Evolutionary conservation across 2,329 filamentous ascomycete species (phyloP).

Genomic region (Penicillium thymicola): DNA sequence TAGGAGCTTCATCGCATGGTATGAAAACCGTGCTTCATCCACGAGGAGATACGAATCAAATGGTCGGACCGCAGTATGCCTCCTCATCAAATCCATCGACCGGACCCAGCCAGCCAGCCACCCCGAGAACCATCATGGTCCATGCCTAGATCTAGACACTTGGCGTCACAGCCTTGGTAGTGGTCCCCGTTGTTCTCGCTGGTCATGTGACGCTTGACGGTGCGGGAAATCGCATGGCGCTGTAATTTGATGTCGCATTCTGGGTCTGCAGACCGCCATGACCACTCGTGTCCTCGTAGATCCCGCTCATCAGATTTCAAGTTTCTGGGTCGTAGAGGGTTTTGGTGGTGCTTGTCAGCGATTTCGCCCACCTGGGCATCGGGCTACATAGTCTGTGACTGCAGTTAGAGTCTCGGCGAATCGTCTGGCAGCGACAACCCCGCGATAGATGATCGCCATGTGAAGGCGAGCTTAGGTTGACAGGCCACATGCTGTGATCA

Average conservation of each 20-base stretch:
- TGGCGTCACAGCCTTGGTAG: too few relatives aligned
- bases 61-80: too few relatives aligned
- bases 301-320: slow-evolving; percentile 1
- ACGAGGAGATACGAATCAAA: too few relatives aligned
- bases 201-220: too few relatives aligned
- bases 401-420: not conserved
- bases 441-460: slow-evolving; percentile 1
- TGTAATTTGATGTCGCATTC: slow-evolving; percentile 9
- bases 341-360: not conserved
- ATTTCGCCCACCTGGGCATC: not conserved
- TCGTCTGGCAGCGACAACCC: not conserved
- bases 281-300: slow-evolving; percentile 1
- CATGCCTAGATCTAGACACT: too few relatives aligned
- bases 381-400: not conserved
- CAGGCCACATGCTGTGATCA: not conserved
- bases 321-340: not conserved
- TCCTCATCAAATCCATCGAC: too few relatives aligned
- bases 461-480: slow-evolving; percentile 1
- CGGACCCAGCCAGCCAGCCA: too few relatives aligned
- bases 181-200: too few relatives aligned
- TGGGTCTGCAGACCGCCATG: not conserved
- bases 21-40: too few relatives aligned
- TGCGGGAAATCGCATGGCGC: not conserved
- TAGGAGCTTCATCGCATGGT: too few relatives aligned
- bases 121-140: too few relatives aligned